phyloP scores from a whole-genome alignment of 495 filamentous ascomycete genomes.

The Talaromyces liani region DNA sequence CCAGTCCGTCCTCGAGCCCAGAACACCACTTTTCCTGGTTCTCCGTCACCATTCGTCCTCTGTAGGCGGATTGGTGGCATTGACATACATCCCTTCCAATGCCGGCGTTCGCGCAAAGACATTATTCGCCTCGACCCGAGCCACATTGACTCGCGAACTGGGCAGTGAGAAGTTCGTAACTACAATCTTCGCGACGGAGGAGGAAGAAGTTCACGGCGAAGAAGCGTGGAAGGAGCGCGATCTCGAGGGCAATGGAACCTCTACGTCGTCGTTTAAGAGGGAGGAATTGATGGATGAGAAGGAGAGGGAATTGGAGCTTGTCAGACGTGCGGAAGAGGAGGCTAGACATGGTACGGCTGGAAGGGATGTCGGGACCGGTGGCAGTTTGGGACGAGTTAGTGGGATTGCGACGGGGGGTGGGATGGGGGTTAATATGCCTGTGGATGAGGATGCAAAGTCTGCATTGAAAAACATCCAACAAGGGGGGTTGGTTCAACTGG shows the following conservation, averaged over 20 bases:
- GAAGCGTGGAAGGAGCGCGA: conserved; percentile 75
- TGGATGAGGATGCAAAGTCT: conserved; percentile 59
- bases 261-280: conserved; percentile 16
- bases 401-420: conserved; percentile 36
- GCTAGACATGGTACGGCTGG: conserved; percentile 62
- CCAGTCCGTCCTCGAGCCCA: conserved; percentile 63
- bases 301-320: conserved; percentile 69
- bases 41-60: conserved; percentile 48
- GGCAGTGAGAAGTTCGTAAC: conserved; percentile 84
- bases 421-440: conserved; percentile 53
- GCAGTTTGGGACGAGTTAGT: conserved; percentile 62
- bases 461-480: conserved; percentile 54
- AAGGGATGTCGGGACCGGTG: conserved; percentile 44
- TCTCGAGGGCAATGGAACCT: conserved; percentile 38
- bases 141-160: conserved; percentile 77
- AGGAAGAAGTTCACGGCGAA: conserved; percentile 56
- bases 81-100: conserved; percentile 86
- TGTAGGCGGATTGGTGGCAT: conserved; percentile 50
- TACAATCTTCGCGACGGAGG: conserved; percentile 67
- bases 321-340: conserved; percentile 74
- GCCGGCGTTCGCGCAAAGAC: conserved; percentile 93
- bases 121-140: conserved; percentile 82
- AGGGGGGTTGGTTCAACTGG: conserved; percentile 71
- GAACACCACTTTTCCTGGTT: conserved; percentile 75
- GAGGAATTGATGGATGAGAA: conserved; percentile 80